Evolutionary conservation across 2,329 filamentous ascomycete species (phyloP).

Genomic region (Lachnum nothofagi): DNA sequence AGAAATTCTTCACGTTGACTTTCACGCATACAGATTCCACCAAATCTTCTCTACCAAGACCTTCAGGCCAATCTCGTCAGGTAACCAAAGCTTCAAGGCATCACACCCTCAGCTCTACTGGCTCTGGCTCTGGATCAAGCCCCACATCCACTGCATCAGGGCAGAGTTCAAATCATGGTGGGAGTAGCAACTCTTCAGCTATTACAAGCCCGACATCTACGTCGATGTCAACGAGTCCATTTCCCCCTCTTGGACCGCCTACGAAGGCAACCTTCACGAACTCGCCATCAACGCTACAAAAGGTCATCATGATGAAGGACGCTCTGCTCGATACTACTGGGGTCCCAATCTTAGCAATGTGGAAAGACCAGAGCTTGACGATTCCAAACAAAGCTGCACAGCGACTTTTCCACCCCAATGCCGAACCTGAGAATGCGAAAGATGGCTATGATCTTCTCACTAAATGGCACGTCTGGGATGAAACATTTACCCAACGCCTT

Average conservation of each 20-base stretch:
- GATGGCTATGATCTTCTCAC: slow-evolving; percentile 53
- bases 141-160: slow-evolving; percentile 28
- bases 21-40: slow-evolving; percentile 58
- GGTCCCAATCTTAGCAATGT: slow-evolving; percentile 72
- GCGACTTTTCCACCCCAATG: slow-evolving; percentile 43
- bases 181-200: slow-evolving; percentile 34
- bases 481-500: slow-evolving; percentile 58
- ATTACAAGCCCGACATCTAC: slow-evolving; percentile 47
- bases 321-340: slow-evolving; percentile 69
- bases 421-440: slow-evolving; percentile 35
- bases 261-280: slow-evolving; percentile 48
- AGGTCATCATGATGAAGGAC: slow-evolving; percentile 70
- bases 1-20: slow-evolving; percentile 67
- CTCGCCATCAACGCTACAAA: slow-evolving; percentile 63
- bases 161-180: slow-evolving; percentile 21
- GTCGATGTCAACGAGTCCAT: slow-evolving; percentile 52
- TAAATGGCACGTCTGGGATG: slow-evolving; percentile 58
- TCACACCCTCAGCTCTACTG: slow-evolving; percentile 5
- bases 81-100: slow-evolving; percentile 13
- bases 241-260: slow-evolving; percentile 64
- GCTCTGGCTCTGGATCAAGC: slow-evolving; percentile 21
- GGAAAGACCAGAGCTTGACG: slow-evolving; percentile 70
- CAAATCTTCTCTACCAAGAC: slow-evolving; percentile 27
- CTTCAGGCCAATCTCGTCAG: slow-evolving; percentile 18
- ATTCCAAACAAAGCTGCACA: slow-evolving; percentile 61